phyloP scores from a whole-genome alignment of 2,329 filamentous ascomycete genomes.

The Teratosphaeria gauchensis region DNA sequence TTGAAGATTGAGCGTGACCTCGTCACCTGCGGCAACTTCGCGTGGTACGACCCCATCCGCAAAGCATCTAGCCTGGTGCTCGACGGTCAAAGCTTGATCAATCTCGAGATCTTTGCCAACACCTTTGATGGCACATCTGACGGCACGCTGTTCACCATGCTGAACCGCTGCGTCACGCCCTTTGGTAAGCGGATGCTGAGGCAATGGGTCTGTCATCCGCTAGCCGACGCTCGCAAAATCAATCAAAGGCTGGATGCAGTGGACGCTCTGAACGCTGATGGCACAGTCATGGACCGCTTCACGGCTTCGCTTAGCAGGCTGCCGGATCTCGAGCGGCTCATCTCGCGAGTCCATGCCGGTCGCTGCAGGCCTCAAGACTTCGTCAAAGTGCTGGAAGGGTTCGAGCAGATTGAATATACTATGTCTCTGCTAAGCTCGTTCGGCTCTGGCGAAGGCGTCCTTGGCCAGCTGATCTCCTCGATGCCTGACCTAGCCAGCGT shows the following conservation, averaged over 20 bases:
- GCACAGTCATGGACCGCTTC: constrained; percentile 73
- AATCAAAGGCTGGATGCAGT: constrained; percentile 92
- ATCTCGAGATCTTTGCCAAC: constrained; percentile 95
- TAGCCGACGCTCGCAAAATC: constrained; percentile 78
- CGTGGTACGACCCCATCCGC: constrained; percentile 84
- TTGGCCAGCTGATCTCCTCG: constrained; percentile 68
- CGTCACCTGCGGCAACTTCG: constrained; percentile 82
- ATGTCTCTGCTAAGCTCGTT: constrained; percentile 68
- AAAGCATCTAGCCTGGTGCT: constrained; percentile 82
- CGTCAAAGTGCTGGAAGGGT: constrained; percentile 84
- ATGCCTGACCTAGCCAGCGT: constrained; percentile 77
- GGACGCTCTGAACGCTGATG: constrained; percentile 80
- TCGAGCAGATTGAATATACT: constrained; percentile 95
- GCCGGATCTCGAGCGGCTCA: constrained; percentile 86
- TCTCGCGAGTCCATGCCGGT: constrained; percentile 87
- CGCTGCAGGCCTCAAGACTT: constrained; percentile 89
- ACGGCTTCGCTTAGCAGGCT: constrained; percentile 80
- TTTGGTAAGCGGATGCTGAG: constrained; percentile 95
- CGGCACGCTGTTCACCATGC: constrained; percentile 78
- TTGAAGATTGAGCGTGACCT: constrained; percentile 84
- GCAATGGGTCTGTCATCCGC: constrained; percentile 93
- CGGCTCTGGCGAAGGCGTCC: constrained; percentile 68
- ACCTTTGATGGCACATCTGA: constrained; percentile 75
- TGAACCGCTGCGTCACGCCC: constrained; percentile 91
- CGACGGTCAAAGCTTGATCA: constrained; percentile 92